A percentile compares a stretch with the other conserved stretches of the same genome.
These are phyloP conservation scores for Epichloe gansuensis DNA, from an alignment of 2,329 filamentous ascomycete species.

Conservation along the genomic window DNA sequence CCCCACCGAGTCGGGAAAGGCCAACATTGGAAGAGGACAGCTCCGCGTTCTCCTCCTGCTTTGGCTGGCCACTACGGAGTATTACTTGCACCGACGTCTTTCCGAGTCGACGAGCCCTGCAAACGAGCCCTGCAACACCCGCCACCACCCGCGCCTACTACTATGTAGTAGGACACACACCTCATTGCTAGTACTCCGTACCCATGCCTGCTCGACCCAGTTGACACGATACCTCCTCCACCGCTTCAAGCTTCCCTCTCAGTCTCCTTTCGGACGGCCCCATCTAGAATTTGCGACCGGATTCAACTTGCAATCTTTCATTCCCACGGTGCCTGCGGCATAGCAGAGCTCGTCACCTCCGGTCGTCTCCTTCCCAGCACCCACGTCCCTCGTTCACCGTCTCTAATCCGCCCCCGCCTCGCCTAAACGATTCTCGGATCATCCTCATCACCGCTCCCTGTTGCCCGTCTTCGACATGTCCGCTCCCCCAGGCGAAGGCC, in stretches of 20 bases:
- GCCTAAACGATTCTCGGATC: conserved; percentile 11
- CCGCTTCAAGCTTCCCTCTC: conserved; percentile 2
- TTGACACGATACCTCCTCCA: conserved; percentile 3
- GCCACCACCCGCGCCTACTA: conserved; percentile 3
- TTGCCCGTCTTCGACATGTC: conserved; percentile 35
- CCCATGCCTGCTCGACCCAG: background rate
- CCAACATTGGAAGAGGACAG: no score
- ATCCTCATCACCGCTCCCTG: conserved; percentile 7
- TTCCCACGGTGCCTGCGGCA: conserved; percentile 5
- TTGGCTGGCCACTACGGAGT: no score
- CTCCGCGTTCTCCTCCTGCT: no score
- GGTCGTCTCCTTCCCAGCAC: background rate
- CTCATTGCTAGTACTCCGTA: background rate
- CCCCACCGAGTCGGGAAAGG: no score
- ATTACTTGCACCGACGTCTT: no score
- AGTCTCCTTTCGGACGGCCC: conserved; percentile 6
- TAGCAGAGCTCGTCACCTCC: conserved; percentile 4
- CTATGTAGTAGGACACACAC: background rate
- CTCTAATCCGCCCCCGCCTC: conserved; percentile 3
- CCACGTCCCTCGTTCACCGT: conserved; percentile 1
- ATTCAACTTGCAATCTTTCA: background rate
- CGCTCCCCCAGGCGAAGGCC: conserved; percentile 42
- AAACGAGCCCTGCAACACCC: no score
- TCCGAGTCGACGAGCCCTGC: no score
- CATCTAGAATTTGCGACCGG: conserved; percentile 2